Percentiles rank a stretch among this genome's conserved stretches.
These are phyloP conservation scores for Trametes hirsuta DNA, from an alignment of 1,284 basidiomycete species.

Conservation along the genomic window DNA sequence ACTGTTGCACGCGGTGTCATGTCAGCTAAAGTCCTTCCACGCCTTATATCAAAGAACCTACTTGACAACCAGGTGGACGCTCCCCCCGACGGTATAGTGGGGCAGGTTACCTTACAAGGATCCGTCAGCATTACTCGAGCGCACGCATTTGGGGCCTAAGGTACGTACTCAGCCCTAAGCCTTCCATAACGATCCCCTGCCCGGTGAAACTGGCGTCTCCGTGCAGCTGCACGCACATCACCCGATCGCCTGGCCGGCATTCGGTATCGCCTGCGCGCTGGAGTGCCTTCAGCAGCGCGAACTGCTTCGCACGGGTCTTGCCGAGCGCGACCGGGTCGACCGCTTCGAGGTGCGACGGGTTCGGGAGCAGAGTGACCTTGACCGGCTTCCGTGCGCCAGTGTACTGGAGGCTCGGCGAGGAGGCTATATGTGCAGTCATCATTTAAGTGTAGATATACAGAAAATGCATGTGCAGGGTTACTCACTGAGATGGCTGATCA, in stretches of 20 bases:
- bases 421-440: conserved; percentile 41
- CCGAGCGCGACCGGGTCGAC: conserved; percentile 86
- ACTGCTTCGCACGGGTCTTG: conserved; percentile 92
- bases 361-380: conserved; percentile 81
- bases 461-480: conserved; percentile 8
- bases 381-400: conserved; percentile 51
- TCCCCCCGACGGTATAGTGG: conserved; percentile 88
- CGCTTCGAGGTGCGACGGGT: conserved; percentile 90
- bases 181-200: conserved; percentile 90
- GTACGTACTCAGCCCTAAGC: conserved; percentile 73
- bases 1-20: conserved; percentile 34
- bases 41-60: conserved; percentile 41
- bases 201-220: conserved; percentile 91
- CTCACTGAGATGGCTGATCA: conserved; percentile 80
- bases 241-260: conserved; percentile 82
- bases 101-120: conserved; percentile 69
- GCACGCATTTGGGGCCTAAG: not conserved
- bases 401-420: conserved; percentile 65
- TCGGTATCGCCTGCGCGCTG: conserved; percentile 43
- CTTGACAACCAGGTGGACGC: conserved; percentile 91
- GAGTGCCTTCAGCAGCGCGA: conserved; percentile 71
- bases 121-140: not conserved
- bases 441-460: not conserved
- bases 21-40: not conserved
- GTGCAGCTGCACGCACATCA: conserved; percentile 87